A percentile compares a stretch with the other conserved stretches of the same genome.
Evolutionary conservation across 345 rosid species (phyloP).

Genomic region (Raphanus sativus): DNA sequence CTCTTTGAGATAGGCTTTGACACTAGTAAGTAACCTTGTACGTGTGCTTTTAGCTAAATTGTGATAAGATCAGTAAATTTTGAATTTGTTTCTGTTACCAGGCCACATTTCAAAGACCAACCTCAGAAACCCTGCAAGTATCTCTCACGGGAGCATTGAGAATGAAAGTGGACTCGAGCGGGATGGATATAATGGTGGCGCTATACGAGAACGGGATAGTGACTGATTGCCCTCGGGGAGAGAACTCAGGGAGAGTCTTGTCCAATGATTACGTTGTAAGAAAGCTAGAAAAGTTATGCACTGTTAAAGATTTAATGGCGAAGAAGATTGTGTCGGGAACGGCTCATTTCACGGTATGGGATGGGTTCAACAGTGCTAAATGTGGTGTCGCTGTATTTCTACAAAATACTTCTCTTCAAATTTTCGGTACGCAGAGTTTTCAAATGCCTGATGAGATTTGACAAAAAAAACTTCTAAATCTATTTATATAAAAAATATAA

Average conservation of each 20-base stretch:
- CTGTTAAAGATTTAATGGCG: conserved; percentile 56
- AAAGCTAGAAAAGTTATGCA: conserved; percentile 67
- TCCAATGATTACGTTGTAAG: conserved; percentile 77
- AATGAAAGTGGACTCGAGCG: conserved; percentile 55
- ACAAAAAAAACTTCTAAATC: conserved; percentile 15
- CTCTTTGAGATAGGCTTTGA: neutral
- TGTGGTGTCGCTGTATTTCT: conserved; percentile 65
- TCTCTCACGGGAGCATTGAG: conserved; percentile 60
- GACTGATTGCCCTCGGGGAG: conserved; percentile 62
- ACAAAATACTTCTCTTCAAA: conserved; percentile 58
- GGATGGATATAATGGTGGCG: conserved; percentile 68
- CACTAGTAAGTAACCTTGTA: neutral
- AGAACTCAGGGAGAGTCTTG: conserved; percentile 68
- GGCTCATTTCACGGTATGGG: conserved; percentile 63
- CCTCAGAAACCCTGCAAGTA: conserved; percentile 59
- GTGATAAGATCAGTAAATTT: conserved; percentile 10
- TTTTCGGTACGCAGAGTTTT: conserved; percentile 69
- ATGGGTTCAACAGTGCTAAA: conserved; percentile 59
- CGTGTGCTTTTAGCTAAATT: neutral
- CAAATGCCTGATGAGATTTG: conserved; percentile 58
- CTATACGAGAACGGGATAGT: conserved; percentile 69
- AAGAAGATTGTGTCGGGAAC: conserved; percentile 65
- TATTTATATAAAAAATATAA: neutral
- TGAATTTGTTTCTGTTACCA: conserved; percentile 18
- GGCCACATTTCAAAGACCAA: conserved; percentile 66